A percentile compares a stretch with the other conserved stretches of the same genome.
Conservation (phyloP, 2,329 filamentous ascomycete genomes). For the Kalaharituber pfeilii region DNA sequence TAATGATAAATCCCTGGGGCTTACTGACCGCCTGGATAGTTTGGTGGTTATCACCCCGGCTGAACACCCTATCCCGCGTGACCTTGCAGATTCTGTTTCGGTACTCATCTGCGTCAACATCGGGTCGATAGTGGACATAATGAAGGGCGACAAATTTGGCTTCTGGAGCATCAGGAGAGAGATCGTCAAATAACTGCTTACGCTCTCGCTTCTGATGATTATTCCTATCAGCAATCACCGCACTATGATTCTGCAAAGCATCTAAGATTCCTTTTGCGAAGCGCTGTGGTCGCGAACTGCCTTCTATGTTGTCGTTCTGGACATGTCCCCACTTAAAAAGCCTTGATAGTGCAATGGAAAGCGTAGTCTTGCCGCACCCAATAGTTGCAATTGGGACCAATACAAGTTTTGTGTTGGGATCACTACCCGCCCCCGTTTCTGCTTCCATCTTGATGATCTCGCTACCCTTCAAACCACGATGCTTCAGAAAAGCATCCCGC, state of each 20-base stretch:
- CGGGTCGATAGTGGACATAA: constrained; percentile 52
- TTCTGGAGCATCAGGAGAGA: constrained; percentile 27
- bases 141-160: constrained; percentile 70
- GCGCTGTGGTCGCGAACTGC: constrained; percentile 54
- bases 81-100: constrained; percentile 55
- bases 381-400: constrained; percentile 86
- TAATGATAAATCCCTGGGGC: constrained; percentile 53
- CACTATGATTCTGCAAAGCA: constrained; percentile 33
- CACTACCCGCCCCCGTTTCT: constrained; percentile 24
- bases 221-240: constrained; percentile 82
- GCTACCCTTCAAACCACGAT: constrained; percentile 67
- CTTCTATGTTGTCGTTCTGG: constrained; percentile 91
- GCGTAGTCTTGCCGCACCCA: constrained; percentile 90
- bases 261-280: constrained; percentile 43
- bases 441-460: constrained; percentile 53
- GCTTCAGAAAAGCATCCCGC: constrained; percentile 69
- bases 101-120: constrained; percentile 29
- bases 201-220: constrained; percentile 82
- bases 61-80: constrained; percentile 61
- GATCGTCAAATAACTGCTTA: constrained; percentile 66
- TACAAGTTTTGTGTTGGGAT: constrained; percentile 29
- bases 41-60: constrained; percentile 89
- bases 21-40: constrained; percentile 79
- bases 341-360: constrained; percentile 62
- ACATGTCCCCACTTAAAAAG: constrained; percentile 85